Base-by-base conservation (phyloP, 805 yeast genomes). In the Saccharomycopsis sp. region DNA sequence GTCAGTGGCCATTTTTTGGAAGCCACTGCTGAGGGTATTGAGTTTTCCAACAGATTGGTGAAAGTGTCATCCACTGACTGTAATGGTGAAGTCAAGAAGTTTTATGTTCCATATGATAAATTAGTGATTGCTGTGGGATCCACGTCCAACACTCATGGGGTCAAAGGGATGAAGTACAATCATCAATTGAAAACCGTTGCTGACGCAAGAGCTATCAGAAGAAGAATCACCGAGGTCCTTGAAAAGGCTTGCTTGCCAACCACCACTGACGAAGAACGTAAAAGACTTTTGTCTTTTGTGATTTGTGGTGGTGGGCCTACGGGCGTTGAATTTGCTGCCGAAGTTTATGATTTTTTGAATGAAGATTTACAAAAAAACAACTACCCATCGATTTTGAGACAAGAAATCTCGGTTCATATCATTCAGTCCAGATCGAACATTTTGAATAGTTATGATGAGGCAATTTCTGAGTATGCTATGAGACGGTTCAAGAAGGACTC, bases 221-320 rank as follows among this genome's bases (percentile, higher is more conserved):
- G 66, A 47, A 69, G 69, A 46, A 73, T 78, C 34, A 72, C 76
- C 30, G 59, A 62, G 20, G 67, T 73, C 46, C 59, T 78, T 41
- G 86, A 78, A 53, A 61, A 58, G 43, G 84, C 86, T 2, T 70
- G 80, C 48, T 60, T 78, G 48, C 84, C 84, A 40, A 71, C 82
- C 0, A 75, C 81, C 0, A 47, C 76, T 1, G 79, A 73, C 48
- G 79, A 68, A 34, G 82, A 77, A 52, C 70, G 84, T 49, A 73
- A 73, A 52, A 68, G 67, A 43, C 56, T 78, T 45, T 62, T 78
- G 35, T 70, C 77, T 39, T 77, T 77, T 56, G 77, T 72, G 65
- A 32, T 77, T 25, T 77, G 83, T 56, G 85, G 85, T 47, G 85
- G 84, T 46, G 85, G 85, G 33, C 83, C 85, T 41, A 77, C 85